Percentiles rank a stretch among this genome's conserved stretches.
Evolutionary conservation across 768 basidiomycete genomes (phyloP).

Genomic region (Grammothele lineata): DNA sequence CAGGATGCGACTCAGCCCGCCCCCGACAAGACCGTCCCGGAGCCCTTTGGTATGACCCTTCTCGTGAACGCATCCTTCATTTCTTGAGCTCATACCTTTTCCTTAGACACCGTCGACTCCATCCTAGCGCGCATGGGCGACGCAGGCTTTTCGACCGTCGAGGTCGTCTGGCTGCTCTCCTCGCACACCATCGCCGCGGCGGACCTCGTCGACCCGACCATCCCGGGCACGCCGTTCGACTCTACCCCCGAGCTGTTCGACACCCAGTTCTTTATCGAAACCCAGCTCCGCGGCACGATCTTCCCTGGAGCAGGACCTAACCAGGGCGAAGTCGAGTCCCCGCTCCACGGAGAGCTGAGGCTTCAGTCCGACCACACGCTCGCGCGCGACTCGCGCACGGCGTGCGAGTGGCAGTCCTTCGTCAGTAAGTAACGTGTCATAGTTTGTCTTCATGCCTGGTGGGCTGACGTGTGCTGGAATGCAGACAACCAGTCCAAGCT

Average conservation of each 20-base stretch:
- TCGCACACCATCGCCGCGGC: slow-evolving; percentile 3
- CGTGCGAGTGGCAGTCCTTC: slow-evolving; percentile 4
- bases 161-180: slow-evolving; percentile 3
- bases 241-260: slow-evolving; percentile 3
- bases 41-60: too few relatives aligned
- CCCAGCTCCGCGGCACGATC: not conserved
- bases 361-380: slow-evolving; percentile 3
- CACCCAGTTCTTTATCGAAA: slow-evolving; percentile 4
- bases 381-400: slow-evolving; percentile 1
- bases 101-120: not conserved
- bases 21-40: slow-evolving; percentile 11
- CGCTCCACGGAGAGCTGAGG: not conserved
- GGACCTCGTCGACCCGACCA: slow-evolving; percentile 2
- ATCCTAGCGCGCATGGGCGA: slow-evolving; percentile 1
- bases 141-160: not conserved
- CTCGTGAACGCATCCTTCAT: slow-evolving; percentile 3
- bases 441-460: too few relatives aligned
- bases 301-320: not conserved
- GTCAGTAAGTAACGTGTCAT: too few relatives aligned
- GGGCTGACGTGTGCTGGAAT: too few relatives aligned
- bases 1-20: slow-evolving; percentile 17
- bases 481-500: not conserved
- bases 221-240: slow-evolving; percentile 3
- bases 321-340: slow-evolving; percentile 1
- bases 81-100: not conserved